phyloP scores from a whole-genome alignment of 1,284 basidiomycete species.

The Vanrija pseudolonga region DNA sequence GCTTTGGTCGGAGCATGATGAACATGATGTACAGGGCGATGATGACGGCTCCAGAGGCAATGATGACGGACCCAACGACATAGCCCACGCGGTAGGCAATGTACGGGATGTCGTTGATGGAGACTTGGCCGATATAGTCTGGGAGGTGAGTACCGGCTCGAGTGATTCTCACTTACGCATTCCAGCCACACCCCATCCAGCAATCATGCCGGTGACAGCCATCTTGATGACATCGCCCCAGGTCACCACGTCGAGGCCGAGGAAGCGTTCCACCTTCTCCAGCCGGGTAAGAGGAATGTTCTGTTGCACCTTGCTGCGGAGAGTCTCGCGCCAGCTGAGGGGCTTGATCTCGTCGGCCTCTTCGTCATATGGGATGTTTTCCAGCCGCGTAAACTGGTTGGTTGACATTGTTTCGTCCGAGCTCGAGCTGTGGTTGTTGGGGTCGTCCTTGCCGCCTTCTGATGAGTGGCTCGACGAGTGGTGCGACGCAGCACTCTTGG shows the following conservation, averaged over 20 bases:
- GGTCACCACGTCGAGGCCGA: conserved; percentile 48
- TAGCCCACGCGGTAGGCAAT: conserved; percentile 47
- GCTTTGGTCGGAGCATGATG: conserved; percentile 52
- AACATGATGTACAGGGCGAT: conserved; percentile 53
- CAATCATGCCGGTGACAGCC: conserved; percentile 46
- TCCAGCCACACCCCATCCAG: conserved; percentile 50
- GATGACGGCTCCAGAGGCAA: conserved; percentile 49
- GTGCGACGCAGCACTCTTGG: neutral
- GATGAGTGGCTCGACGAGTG: neutral
- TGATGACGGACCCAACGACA: conserved; percentile 50
- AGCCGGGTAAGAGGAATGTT: conserved; percentile 7
- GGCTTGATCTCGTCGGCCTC: conserved; percentile 3
- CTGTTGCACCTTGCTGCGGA: conserved; percentile 14
- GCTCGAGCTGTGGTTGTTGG: neutral
- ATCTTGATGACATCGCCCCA: conserved; percentile 47
- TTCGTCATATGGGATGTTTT: conserved; percentile 5
- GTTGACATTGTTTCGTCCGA: conserved; percentile 1
- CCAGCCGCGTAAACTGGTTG: neutral
- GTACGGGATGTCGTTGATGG: conserved; percentile 49
- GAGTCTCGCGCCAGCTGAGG: conserved; percentile 10
- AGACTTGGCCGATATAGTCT: conserved; percentile 53
- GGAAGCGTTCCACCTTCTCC: conserved; percentile 27
- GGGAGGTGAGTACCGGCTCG: conserved; percentile 5
- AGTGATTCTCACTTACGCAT: conserved; percentile 47
- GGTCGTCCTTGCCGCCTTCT: neutral